Evolutionary conservation across 306 rosid genomes (phyloP), one percentile per base, ranked within the genome.

Genomic region (Dryas alaskensis): DNA sequence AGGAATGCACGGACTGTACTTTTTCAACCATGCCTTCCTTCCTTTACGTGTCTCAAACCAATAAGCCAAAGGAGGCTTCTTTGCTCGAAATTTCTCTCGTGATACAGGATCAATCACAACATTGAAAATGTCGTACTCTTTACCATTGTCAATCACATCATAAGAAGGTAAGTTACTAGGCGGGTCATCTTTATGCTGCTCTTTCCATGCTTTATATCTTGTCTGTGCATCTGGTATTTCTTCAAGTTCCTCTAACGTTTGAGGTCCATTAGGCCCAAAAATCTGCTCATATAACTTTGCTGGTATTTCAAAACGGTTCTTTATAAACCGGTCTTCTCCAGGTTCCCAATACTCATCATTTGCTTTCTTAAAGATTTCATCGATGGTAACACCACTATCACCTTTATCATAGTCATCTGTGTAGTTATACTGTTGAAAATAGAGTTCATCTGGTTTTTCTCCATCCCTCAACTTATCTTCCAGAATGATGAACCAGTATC

Each of bases 231-330:
- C 96, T 7, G 97, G 95, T 80, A 91, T 85, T 74, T 91, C 88
- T 45, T 74, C 90, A 70, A 91, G 73, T 52, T 94, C 97, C 78
- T 91, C 98, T 46, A 87, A 70, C 17, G 95, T 85, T 83, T 91
- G 97, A 52, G 98, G 96, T 67, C 98, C 98, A 78, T 94, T 91
- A 82, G 98, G 98, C 72, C 98, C 98, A 80, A 94, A 94, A 50
- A 91, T 48, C 82, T 94, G 84, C 84, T 94, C 98, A 68, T 89
- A 94, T 69, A 94, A 83, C 85, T 89, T 94, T 3, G 86, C 96
- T 45, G 98, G 94, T 64, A 80, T 87, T 75, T 89, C 98, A 22
- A 80, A 81, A 54, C 92, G 98, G 75, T 87, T 82, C 42, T 91
- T 89, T 7, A 89, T 9, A 73, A 81, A 93, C 66, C 91, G 87